Evolutionary conservation across 257 asterid species (phyloP).

Genomic region (Parsonsia alboflavescens): DNA sequence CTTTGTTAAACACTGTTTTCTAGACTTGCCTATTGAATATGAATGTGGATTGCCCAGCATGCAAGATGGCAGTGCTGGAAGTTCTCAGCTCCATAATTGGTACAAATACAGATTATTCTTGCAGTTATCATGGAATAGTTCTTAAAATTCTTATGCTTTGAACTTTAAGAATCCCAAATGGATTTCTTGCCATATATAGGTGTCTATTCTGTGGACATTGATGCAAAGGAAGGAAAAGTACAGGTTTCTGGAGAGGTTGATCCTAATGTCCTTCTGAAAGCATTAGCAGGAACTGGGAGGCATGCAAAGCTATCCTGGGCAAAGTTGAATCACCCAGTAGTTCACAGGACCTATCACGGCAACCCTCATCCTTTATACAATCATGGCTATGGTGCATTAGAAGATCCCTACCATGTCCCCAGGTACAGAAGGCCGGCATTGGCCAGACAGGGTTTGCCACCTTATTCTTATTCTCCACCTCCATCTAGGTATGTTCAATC

Average conservation of each 20-base stretch:
- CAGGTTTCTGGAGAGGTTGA: constrained; percentile 41
- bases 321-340: constrained; percentile 34
- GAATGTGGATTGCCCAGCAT: constrained; percentile 30
- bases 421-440: neutral
- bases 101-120: constrained; percentile 4
- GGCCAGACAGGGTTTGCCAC: neutral
- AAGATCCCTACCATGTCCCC: neutral
- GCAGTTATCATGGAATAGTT: neutral
- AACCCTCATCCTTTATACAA: neutral
- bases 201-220: constrained; percentile 31
- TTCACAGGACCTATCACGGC: neutral
- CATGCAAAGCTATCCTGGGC: constrained; percentile 38
- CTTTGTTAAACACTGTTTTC: neutral
- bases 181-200: constrained; percentile 20
- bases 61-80: constrained; percentile 39
- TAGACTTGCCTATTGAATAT: constrained; percentile 34
- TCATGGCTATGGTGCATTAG: constrained; percentile 4
- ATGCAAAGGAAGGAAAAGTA: constrained; percentile 22
- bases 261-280: constrained; percentile 34
- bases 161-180: neutral
- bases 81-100: constrained; percentile 36
- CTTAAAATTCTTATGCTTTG: neutral
- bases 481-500: neutral
- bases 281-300: constrained; percentile 33
- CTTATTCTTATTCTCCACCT: neutral